A percentile compares a stretch with the other conserved stretches of the same genome.
Conservation (phyloP, 768 basidiomycete species). For the Mycena indigotica region DNA sequence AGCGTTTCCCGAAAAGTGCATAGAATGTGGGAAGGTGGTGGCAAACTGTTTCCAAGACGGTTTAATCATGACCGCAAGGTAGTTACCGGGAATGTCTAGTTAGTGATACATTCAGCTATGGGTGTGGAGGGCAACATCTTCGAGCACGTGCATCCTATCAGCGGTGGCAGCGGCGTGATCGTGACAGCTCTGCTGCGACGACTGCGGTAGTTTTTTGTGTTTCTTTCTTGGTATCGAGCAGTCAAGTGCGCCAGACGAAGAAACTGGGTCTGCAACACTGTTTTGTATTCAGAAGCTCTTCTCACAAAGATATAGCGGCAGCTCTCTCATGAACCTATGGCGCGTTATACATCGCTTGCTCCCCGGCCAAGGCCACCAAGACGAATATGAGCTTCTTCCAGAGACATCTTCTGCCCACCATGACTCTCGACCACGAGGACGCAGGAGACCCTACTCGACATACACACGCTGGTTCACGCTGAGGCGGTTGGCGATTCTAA, state of each 20-base stretch:
- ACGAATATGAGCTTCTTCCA: constrained; percentile 16
- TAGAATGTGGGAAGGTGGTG: background rate
- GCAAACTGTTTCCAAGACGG: background rate
- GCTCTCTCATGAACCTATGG: constrained; percentile 7
- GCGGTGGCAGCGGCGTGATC: too few relatives aligned
- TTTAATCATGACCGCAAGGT: background rate
- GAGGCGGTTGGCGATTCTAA: constrained; percentile 29
- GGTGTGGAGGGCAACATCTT: too few relatives aligned
- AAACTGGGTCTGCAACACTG: background rate
- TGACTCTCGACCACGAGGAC: constrained; percentile 11
- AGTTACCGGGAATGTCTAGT: background rate
- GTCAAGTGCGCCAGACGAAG: too few relatives aligned
- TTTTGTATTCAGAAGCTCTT: background rate
- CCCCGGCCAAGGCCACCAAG: constrained; percentile 1
- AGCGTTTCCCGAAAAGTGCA: background rate
- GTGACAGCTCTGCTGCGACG: too few relatives aligned
- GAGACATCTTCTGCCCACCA: constrained; percentile 12
- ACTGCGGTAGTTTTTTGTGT: too few relatives aligned
- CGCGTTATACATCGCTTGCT: constrained; percentile 1
- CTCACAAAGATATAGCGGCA: background rate
- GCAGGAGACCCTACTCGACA: constrained; percentile 6
- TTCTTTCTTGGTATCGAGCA: too few relatives aligned
- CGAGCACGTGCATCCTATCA: too few relatives aligned
- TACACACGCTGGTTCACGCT: constrained; percentile 27
- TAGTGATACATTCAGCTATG: background rate